Base-by-base conservation (phyloP, 345 rosid species). In the Hevea brasiliensis region DNA sequence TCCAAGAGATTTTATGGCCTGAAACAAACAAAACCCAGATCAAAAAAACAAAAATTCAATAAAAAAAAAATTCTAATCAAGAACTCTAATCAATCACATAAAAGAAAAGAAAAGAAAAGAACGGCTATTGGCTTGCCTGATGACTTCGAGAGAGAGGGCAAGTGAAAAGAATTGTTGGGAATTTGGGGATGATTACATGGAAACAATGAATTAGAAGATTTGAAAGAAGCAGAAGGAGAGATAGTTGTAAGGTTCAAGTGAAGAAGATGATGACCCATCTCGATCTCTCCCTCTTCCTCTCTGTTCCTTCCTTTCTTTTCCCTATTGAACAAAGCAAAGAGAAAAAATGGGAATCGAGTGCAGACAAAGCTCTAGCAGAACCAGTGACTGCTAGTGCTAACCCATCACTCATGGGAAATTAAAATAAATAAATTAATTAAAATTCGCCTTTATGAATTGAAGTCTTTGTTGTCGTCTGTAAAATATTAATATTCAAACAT, bases 1-100 rank as follows among this genome's bases (percentile, higher is more conserved):
- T 24, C 55, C 56, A 65, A 65, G 70, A 45, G 9, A 65, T 6
- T 11, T 45, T 65, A 65, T 45, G n/a, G 32, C 70, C 70, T 65
- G 55, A 64, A 64, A 64, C 10, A 64, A 64, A 64, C 68, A 64
- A 64, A 64, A 40, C 67, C 67, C 68, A 65, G 54, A 65, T 65
- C 13, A 7, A 65, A 18, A 21, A 65, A 10, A 6, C 45, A 18
- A 50, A 15, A 50, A 2, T 7, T 15, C 4, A 18, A 50, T 26
- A 4, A 47, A 65, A 9, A 12, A 47, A 12, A 2, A 65, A 26
- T 0, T 4, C 24, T 24, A 10, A 65, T 3, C 32, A 21, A 42
- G 18, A 65, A 42, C 20, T 10, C 2, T 21, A 24, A 65, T 42
- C 11, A 11, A 44, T 41, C 26, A 63, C 5, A 37, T 6, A 24